Evolutionary conservation across 2,329 filamentous ascomycete species (phyloP), one percentile per base, ranked within the genome.

Genomic region (Epichloe elymi): DNA sequence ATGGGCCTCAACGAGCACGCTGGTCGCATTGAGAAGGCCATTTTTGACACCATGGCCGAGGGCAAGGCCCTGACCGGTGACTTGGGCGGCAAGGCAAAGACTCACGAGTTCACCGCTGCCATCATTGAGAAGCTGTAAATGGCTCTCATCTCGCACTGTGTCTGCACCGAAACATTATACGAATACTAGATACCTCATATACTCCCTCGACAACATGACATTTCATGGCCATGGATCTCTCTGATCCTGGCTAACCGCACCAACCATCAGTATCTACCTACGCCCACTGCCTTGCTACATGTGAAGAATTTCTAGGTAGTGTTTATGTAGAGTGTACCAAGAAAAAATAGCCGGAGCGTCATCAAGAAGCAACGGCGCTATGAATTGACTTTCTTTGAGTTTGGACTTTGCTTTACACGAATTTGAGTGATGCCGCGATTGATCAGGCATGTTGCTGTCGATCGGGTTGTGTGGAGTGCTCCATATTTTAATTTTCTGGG

Each of bases 11-110:
- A 74, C 70, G 78, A 88, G 57, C 83, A 97, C 69, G 93, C 93
- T 60, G 70, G 76, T 69, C 83, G 82, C 70, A 97, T 98, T 66
- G 88, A 97, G 79, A 86, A 81, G 71, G 93, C 93, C 59, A 94
- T 91, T 66, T 97, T 98, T 71, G 87, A 86, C 69, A 95, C 90
- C 55, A 80, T 98, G 59, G 85, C 89, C 54, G 90, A 98, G 79
- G 93, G 93, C 75, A 96, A 96, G 85, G 76, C 82, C 56, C 82
- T 98, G 70, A 98, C 93, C 36, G 91, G 93, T 64, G 93, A 98
- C 72, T 77, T 98, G 62, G 93, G 93, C 63, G 93, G 93, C 68
- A 95, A 89, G 76, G 80, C 93, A 63, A 95, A 94, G 83, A 98
- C 93, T 54, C 76, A 84, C 73, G 88, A 98, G 76, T 98, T 94